phyloP scores from a whole-genome alignment of 768 basidiomycete species.

The Tricholoma sp. region DNA sequence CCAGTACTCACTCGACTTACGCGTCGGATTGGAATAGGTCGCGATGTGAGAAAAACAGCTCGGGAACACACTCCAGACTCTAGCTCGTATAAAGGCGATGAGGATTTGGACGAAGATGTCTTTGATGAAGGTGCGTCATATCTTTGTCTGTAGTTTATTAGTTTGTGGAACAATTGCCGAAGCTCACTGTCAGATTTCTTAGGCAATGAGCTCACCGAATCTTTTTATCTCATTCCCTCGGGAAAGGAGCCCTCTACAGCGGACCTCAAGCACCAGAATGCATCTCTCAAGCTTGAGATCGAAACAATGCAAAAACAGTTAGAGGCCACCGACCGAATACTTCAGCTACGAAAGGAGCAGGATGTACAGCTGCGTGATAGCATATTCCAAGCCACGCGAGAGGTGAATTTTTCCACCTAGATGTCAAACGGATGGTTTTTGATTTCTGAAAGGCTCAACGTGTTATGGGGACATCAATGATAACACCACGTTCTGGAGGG shows the following conservation, averaged over 20 bases:
- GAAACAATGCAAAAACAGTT: slow-evolving; percentile 53
- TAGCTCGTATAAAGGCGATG: slow-evolving; percentile 23
- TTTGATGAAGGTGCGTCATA: slow-evolving; percentile 58
- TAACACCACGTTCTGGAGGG: slow-evolving; percentile 42
- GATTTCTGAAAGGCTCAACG: slow-evolving; percentile 59
- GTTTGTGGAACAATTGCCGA: background rate
- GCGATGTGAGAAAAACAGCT: slow-evolving; percentile 22
- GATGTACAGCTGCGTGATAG: slow-evolving; percentile 77
- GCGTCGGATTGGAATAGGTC: slow-evolving; percentile 41
- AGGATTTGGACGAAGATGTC: slow-evolving; percentile 59
- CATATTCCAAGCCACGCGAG: slow-evolving; percentile 65
- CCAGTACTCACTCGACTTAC: slow-evolving; percentile 55
- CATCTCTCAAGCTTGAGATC: slow-evolving; percentile 53
- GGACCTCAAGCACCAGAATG: slow-evolving; percentile 63
- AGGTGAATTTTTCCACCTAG: slow-evolving; percentile 30
- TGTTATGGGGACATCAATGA: slow-evolving; percentile 65
- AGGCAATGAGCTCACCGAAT: slow-evolving; percentile 73
- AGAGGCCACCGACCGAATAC: slow-evolving; percentile 52
- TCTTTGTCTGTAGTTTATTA: background rate
- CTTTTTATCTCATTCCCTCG: slow-evolving; percentile 71
- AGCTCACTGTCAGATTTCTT: slow-evolving; percentile 8
- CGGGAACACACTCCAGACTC: slow-evolving; percentile 11
- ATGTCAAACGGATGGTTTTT: background rate
- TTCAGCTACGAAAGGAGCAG: slow-evolving; percentile 72
- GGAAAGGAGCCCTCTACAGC: slow-evolving; percentile 46